Conservation (phyloP, 495 filamentous ascomycete species). For the Neurospora sp. region DNA sequence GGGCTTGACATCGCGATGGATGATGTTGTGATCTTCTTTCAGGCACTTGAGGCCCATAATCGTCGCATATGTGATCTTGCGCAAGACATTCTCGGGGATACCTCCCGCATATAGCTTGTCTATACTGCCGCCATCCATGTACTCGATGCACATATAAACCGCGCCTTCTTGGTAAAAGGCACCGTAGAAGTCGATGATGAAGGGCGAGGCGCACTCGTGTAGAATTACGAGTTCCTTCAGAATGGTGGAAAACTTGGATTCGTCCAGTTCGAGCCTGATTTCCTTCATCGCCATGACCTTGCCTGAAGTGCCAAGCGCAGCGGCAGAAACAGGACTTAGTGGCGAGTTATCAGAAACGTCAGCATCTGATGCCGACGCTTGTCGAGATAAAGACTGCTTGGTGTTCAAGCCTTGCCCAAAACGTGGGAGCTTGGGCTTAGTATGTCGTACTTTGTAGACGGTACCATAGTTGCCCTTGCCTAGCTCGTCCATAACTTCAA, state of each 20-base stretch:
- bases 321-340: slow-evolving; percentile 8
- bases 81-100: slow-evolving; percentile 77
- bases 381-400: slow-evolving; percentile 35
- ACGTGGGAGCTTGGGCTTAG: slow-evolving; percentile 63
- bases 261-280: slow-evolving; percentile 91
- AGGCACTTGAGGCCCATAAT: slow-evolving; percentile 83
- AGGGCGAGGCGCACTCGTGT: slow-evolving; percentile 88
- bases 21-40: slow-evolving; percentile 99
- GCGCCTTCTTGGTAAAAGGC: slow-evolving; percentile 99
- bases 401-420: slow-evolving; percentile 67
- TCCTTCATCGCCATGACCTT: slow-evolving; percentile 99
- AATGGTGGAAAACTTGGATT: slow-evolving; percentile 92
- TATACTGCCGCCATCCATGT: slow-evolving; percentile 98
- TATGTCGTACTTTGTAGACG: slow-evolving; percentile 91
- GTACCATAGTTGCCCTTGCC: slow-evolving; percentile 99
- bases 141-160: slow-evolving; percentile 98
- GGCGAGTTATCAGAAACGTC: slow-evolving; percentile 12
- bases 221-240: slow-evolving; percentile 97
- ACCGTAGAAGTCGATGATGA: slow-evolving; percentile 97
- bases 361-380: slow-evolving; percentile 21
- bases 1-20: slow-evolving; percentile 96
- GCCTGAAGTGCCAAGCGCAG: slow-evolving; percentile 40
- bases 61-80: slow-evolving; percentile 86
- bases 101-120: slow-evolving; percentile 95
- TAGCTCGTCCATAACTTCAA: slow-evolving; percentile 88